Base-by-base conservation (phyloP, 1,284 basidiomycete species). In the Coniferiporia weirii region DNA sequence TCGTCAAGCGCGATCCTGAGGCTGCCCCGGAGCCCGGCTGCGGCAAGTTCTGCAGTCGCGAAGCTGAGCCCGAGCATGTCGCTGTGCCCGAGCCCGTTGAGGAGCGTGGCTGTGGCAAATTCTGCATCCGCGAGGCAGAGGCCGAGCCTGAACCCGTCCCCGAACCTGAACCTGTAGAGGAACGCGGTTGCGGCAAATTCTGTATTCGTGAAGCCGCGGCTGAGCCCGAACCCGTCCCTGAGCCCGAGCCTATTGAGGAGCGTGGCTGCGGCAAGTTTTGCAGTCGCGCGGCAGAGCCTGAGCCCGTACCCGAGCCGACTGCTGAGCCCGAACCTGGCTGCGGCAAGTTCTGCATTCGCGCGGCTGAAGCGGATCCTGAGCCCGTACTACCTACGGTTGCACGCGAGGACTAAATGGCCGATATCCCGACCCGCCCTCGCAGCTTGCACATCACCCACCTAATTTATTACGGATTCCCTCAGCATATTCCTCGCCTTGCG, bases 61-160 rank as follows among this genome's bases (percentile, higher is more conserved):
- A 10, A 27, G 34, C 49, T 15, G 50, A 50, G 32, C 35, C 56
- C 27, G 59, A 61, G 34, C 59, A 54, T 19, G 50, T 48, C 27
- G 40, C 59, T 19, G 49, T 45, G 47, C 55, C 59, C 10, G 54
- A 52, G 40, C 50, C 48, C n/a, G 36, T 56, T 13, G 53, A 20
- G 40, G 48, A 60, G 17, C 22, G 50, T 3, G 44, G 57, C 32
- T 47, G 56, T 32, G 51, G 57, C 10, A 46, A 32, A 32, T 54
- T 47, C 19, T 52, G 57, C 51, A 38, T 20, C n/a, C 57, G 51
- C 34, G 57, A 53, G 36, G 45, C 44, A n/a, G 38, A 10, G 15
- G 34, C 49, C 20, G 56, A 58, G 49, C 40, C 56, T 17, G 59
- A 61, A 34, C 59, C 59, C 19, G 44, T 48, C 27, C 49, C 59